Evolutionary conservation across 2,329 filamentous ascomycete genomes (phyloP).

Genomic region (Plenodomus biglobosus): DNA sequence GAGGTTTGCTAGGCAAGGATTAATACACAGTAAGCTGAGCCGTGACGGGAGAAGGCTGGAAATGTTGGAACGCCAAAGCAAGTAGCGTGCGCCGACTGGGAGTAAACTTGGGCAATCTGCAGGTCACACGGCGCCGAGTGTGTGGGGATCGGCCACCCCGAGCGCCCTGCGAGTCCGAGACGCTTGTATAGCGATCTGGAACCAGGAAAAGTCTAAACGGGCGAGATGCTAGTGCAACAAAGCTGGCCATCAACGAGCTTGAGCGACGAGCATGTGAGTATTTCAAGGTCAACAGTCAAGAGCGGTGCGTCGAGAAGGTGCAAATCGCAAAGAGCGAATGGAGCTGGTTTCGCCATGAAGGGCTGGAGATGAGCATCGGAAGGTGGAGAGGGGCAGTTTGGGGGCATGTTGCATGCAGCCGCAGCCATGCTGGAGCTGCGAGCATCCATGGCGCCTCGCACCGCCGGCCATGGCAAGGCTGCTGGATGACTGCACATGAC

Average conservation of each 20-base stretch:
- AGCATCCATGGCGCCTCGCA: no score
- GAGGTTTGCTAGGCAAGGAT: background rate
- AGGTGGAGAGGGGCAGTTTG: no score
- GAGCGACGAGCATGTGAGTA: background rate
- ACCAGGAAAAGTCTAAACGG: constrained; percentile 8
- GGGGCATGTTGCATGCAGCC: no score
- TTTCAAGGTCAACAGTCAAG: no score
- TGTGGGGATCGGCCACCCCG: constrained; percentile 30
- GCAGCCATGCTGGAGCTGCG: no score
- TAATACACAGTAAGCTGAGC: constrained; percentile 13
- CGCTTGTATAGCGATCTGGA: constrained; percentile 7
- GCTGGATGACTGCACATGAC: no score
- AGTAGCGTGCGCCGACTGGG: constrained; percentile 21
- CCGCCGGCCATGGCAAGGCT: no score
- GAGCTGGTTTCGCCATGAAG: no score
- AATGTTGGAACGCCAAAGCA: constrained; percentile 13
- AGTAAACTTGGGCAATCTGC: constrained; percentile 31
- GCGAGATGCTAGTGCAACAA: background rate
- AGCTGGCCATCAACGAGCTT: background rate
- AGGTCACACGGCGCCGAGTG: constrained; percentile 27
- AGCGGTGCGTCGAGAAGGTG: background rate
- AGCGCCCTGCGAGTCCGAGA: constrained; percentile 12
- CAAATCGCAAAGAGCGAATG: background rate
- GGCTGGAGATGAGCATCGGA: no score
- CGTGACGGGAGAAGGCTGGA: constrained; percentile 25